phyloP scores from a whole-genome alignment of 306 rosid genomes.

The Sophora flavescens region DNA sequence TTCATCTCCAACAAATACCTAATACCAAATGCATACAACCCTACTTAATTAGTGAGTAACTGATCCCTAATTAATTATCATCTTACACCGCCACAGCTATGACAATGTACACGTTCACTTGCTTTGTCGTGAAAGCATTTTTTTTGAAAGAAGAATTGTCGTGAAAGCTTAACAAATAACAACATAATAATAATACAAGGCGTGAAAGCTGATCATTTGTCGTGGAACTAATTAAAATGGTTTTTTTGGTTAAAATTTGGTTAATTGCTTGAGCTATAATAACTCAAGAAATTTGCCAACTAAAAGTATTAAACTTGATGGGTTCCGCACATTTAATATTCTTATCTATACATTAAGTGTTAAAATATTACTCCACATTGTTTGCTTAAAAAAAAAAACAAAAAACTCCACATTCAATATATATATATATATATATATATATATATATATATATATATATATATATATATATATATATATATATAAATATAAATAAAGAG shows the following conservation, averaged over 20 bases:
- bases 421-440: no score
- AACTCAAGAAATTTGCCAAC: background rate
- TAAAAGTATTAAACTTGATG: background rate
- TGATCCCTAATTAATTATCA: background rate
- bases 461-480: no score
- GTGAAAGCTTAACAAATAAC: no score
- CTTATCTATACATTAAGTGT: background rate
- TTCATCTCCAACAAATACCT: background rate
- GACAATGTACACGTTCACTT: background rate
- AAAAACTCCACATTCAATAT: no score
- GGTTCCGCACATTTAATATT: conserved; percentile 8
- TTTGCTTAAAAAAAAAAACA: no score
- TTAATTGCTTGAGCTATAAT: background rate
- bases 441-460: no score
- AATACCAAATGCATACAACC: conserved; percentile 6
- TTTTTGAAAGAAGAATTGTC: no score
- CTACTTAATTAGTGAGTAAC: background rate
- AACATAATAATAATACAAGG: background rate
- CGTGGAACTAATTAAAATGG: background rate
- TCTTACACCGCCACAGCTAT: background rate
- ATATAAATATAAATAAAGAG: no score
- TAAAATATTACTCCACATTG: no score
- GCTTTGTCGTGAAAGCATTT: background rate
- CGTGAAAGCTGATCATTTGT: background rate
- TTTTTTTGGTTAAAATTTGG: background rate